Base-by-base conservation (phyloP, 2,329 filamentous ascomycete genomes). In the Triangularia verruculosa region DNA sequence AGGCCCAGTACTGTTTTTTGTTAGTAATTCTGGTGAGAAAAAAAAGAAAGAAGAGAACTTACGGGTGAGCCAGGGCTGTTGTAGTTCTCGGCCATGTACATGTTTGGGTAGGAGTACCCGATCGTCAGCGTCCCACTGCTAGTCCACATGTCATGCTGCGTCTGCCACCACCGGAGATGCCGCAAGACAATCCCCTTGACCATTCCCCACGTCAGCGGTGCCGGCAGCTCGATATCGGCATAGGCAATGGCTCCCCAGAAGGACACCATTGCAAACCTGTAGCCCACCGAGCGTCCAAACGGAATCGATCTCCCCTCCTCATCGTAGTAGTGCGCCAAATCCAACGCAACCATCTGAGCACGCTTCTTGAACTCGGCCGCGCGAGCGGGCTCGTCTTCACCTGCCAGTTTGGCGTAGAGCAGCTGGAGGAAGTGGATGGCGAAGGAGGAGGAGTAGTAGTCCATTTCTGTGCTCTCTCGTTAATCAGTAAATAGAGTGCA, bases 241-340 rank as follows among this genome's bases (percentile, higher is more conserved):
- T 92, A 92, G 1, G 89, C 91, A 27, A 93, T 77, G 0, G 90
- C 88, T 12, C 89, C 88, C 90, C 90, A 93, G 77, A 93, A 93
- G 0, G 87, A 89, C n/a, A 89, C 87, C 87, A 93, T 93, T 57
- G 89, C 90, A 74, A 92, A 93, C n/a, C 90, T 85, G 74, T 94
- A 94, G 6, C 89, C 91, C 57, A 93, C 83, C 59, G 88, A 91
- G 56, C 91, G 84, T 3, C 91, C 91, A 68, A 92, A 94, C 0
- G 91, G 90, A 59, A 92, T 90, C 1, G 89, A 83, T 24, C 89
- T 82, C 68, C 69, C 90, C 73, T 90, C 83, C 8, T 86, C 81
- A 70, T 92, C 89, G 66, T 90, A 92, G 74, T 92, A 93, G 76
- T 92, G 88, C 3, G 88, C 83, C 66, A 93, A 86, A 68, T 93